Evolutionary conservation across 176 grass and related monocot genomes (phyloP).

Genomic region (Leersia perrieri): DNA sequence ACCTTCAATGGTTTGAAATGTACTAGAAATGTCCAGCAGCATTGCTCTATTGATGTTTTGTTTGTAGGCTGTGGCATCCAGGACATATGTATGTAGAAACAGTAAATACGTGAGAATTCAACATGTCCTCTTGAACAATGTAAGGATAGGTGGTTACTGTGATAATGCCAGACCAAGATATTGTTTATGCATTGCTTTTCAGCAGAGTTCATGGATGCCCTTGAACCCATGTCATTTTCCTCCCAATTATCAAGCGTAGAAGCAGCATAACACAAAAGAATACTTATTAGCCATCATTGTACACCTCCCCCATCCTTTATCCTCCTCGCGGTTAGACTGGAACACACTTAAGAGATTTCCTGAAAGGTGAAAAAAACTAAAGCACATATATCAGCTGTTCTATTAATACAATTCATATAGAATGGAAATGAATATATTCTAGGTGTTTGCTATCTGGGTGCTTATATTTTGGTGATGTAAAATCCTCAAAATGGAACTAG

Average conservation of each 20-base stretch:
- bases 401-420: background rate
- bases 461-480: background rate
- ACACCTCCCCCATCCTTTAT: too few relatives aligned
- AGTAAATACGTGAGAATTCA: background rate
- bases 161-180: too few relatives aligned
- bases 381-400: background rate
- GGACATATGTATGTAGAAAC: background rate
- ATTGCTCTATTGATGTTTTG: background rate
- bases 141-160: too few relatives aligned
- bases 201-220: too few relatives aligned
- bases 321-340: too few relatives aligned
- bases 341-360: too few relatives aligned
- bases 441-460: background rate
- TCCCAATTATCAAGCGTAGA: too few relatives aligned
- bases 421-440: conserved; percentile 10
- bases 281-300: too few relatives aligned
- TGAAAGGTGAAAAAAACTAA: background rate
- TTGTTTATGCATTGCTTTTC: too few relatives aligned
- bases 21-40: background rate
- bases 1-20: background rate
- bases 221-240: too few relatives aligned
- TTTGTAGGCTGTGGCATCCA: background rate
- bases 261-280: too few relatives aligned
- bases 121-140: background rate
- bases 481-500: background rate